phyloP scores from a whole-genome alignment of 129 eudicot genomes.

The Chrysanthemum seticuspe region DNA sequence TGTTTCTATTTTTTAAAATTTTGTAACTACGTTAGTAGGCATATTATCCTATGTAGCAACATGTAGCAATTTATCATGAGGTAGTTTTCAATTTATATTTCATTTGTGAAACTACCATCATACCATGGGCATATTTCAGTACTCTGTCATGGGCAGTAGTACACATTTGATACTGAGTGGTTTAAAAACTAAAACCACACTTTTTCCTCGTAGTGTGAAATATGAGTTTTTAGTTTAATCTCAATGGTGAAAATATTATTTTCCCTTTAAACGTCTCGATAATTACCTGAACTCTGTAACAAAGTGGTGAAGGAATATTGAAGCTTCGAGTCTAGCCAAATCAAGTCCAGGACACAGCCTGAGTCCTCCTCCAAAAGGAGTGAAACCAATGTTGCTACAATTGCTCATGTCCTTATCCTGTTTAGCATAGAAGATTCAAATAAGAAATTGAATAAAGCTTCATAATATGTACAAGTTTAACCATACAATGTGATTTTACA shows the following conservation, averaged over 20 bases:
- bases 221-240: background rate
- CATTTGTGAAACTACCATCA: too few relatives aligned
- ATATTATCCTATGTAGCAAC: too few relatives aligned
- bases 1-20: too few relatives aligned
- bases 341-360: conserved; percentile 98
- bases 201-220: conserved; percentile 6
- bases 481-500: too few relatives aligned
- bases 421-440: conserved; percentile 1
- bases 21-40: too few relatives aligned
- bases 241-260: background rate
- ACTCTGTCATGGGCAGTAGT: too few relatives aligned
- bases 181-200: too few relatives aligned
- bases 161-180: too few relatives aligned
- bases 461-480: too few relatives aligned
- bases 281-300: conserved; percentile 78
- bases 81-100: too few relatives aligned
- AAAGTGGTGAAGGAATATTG: conserved; percentile 88
- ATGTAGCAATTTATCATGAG: too few relatives aligned
- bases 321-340: conserved; percentile 93
- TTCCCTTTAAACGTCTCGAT: background rate
- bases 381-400: conserved; percentile 58
- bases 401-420: conserved; percentile 57
- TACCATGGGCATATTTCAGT: too few relatives aligned
- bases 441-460: background rate
- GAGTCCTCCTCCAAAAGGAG: conserved; percentile 98